These are phyloP conservation scores for Epichloe festucae DNA, from an alignment of 2,329 filamentous ascomycete species.

Conservation along the genomic window DNA sequence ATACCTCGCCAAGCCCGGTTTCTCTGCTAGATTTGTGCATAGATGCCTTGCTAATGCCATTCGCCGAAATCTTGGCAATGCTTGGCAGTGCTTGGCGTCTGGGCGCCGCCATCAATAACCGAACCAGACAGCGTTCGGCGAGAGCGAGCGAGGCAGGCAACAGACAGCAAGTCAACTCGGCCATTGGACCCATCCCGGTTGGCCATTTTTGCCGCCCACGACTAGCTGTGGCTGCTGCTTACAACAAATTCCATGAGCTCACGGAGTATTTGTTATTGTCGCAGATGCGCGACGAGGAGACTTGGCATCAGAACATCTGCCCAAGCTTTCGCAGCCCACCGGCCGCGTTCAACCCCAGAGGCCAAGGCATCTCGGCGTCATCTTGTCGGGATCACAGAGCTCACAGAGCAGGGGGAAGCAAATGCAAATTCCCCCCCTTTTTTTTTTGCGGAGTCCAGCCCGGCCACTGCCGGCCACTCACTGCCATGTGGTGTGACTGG, in stretches of 20 bases:
- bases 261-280: background rate
- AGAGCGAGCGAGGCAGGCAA: too few relatives aligned
- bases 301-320: background rate
- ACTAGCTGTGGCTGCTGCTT: slow-evolving; percentile 1
- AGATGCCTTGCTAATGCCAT: too few relatives aligned
- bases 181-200: background rate
- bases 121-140: background rate
- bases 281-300: too few relatives aligned
- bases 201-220: background rate
- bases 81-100: slow-evolving; percentile 4
- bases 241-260: background rate
- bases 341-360: slow-evolving; percentile 2
- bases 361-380: slow-evolving; percentile 1
- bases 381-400: background rate
- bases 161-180: too few relatives aligned
- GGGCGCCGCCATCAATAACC: background rate
- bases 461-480: background rate
- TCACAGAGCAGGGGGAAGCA: background rate
- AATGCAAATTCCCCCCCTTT: background rate
- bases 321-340: slow-evolving; percentile 1
- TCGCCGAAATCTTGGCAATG: background rate
- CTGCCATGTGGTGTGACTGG: background rate
- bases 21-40: too few relatives aligned
- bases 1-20: too few relatives aligned
- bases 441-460: too few relatives aligned